Base-by-base conservation (phyloP, 805 yeast genomes). In the Teunomyces lycoperdinae region DNA sequence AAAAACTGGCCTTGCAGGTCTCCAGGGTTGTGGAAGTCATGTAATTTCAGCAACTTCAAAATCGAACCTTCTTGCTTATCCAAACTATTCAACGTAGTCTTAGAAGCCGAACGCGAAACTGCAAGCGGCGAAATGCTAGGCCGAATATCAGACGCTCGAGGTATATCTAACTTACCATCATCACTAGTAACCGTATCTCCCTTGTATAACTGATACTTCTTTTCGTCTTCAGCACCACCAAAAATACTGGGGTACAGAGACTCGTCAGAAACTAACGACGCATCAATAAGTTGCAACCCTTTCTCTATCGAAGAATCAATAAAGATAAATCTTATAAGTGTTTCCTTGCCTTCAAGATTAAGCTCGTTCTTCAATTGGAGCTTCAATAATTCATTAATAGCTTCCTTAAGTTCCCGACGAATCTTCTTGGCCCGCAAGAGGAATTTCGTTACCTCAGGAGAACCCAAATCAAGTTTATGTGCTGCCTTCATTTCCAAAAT, bases 311-410 rank as follows among this genome's bases (percentile, higher is more conserved):
- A 83, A 13, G 85, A 80, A 57, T 86, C 90, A 55, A 89, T 71
- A 48, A 85, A 80, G 42, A 85, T 75, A 49, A 88, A 74, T 53
- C 91, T 71, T 29, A 89, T 71, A 36, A 89, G 68, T 14, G 86
- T 77, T 61, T 89, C 96, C 62, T 87, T 87, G 31, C 90, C 95
- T 54, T 84, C 83, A 9, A 80, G 51, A 20, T 78, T 81, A 52
- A 89, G 70, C 51, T 78, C 76, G 34, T 76, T 77, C 31, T 76
- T 70, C 43, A 76, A 71, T 58, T 86, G 82, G 49, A 84, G 73
- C 43, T 76, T 74, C 58, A 83, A 76, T 54, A 89, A 67, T 45
- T 80, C 81, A 51, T 76, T 78, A 51, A 71, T 65, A 0, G 73
- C 62, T 14, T 56, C 57, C 44, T 58, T 59, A 43, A 73, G 55